A percentile compares a stretch with the other conserved stretches of the same genome.
Conservation (phyloP, 1,139 yeast genomes). For the Candida sanyaensis region DNA sequence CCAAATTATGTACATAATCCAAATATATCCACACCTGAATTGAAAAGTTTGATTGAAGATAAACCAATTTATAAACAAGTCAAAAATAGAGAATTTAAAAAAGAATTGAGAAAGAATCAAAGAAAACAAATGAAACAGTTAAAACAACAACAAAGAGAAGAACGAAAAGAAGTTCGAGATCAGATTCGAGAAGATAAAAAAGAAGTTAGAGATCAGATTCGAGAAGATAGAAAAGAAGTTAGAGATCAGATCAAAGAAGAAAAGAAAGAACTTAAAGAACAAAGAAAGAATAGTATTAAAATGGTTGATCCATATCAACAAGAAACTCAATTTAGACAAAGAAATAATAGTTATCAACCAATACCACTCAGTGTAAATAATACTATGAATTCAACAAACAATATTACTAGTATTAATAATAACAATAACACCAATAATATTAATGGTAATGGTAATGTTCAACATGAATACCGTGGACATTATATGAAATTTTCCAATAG, state of each 20-base stretch:
- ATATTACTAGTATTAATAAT: neutral
- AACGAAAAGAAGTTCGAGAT: slow-evolving; percentile 5
- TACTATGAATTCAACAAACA: neutral
- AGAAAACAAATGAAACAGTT: slow-evolving; percentile 7
- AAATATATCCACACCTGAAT: slow-evolving; percentile 38
- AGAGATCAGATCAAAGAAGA: slow-evolving; percentile 15
- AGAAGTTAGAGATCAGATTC: slow-evolving; percentile 14
- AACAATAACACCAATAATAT: too few species aligned
- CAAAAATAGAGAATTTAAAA: slow-evolving; percentile 23
- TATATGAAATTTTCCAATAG: slow-evolving; percentile 1
- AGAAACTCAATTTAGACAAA: neutral
- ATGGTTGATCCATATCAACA: neutral
- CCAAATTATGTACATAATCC: slow-evolving; percentile 45
- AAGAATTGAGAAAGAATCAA: slow-evolving; percentile 7
- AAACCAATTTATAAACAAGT: slow-evolving; percentile 48
- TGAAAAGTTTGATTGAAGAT: slow-evolving; percentile 34
- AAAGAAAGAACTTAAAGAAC: slow-evolving; percentile 12
- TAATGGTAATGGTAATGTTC: neutral
- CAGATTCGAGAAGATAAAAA: slow-evolving; percentile 16
- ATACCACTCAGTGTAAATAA: neutral
- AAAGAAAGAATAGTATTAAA: neutral
- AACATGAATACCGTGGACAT: slow-evolving; percentile 1
- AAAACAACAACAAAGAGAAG: slow-evolving; percentile 11
- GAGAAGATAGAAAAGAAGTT: slow-evolving; percentile 14
- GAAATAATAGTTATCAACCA: neutral